These are phyloP conservation scores for Pythium pectinolyticum DNA, from an alignment of 352 stramenopile genomes.

Conservation along the genomic window DNA sequence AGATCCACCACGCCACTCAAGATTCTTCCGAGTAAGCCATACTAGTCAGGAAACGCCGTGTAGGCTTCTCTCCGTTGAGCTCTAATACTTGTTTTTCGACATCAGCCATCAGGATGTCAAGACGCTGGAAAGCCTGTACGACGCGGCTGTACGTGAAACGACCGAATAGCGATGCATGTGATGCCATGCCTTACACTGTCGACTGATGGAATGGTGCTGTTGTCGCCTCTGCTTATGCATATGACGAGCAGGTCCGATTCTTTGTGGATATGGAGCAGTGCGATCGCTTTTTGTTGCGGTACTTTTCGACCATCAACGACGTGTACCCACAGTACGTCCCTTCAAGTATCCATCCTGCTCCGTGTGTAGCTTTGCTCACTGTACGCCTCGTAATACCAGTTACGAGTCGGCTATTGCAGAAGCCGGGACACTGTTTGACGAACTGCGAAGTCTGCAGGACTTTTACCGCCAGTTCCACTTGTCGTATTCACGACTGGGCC, in stretches of 20 bases:
- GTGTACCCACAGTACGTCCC: slow-evolving; percentile 66
- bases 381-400: slow-evolving; percentile 27
- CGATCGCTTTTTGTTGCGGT: slow-evolving; percentile 70
- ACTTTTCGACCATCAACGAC: slow-evolving; percentile 86
- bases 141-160: slow-evolving; percentile 42
- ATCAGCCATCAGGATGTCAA: slow-evolving; percentile 36
- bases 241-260: slow-evolving; percentile 57
- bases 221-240: no score
- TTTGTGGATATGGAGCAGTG: slow-evolving; percentile 90
- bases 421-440: slow-evolving; percentile 73
- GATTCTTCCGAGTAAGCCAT: slow-evolving; percentile 22
- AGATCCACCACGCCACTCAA: slow-evolving; percentile 37
- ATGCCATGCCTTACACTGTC: no score
- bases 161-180: no score
- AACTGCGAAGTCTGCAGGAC: slow-evolving; percentile 70
- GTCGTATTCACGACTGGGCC: slow-evolving; percentile 58
- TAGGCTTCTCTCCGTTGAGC: background rate
- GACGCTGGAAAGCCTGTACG: slow-evolving; percentile 43
- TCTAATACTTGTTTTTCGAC: background rate
- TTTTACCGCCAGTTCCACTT: slow-evolving; percentile 82
- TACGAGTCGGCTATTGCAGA: slow-evolving; percentile 71
- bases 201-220: no score
- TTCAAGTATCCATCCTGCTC: background rate
- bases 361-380: background rate
- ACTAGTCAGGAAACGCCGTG: background rate